Base-by-base conservation (phyloP, 2,329 filamentous ascomycete species). In the Phaeosphaeriaceae sp. region DNA sequence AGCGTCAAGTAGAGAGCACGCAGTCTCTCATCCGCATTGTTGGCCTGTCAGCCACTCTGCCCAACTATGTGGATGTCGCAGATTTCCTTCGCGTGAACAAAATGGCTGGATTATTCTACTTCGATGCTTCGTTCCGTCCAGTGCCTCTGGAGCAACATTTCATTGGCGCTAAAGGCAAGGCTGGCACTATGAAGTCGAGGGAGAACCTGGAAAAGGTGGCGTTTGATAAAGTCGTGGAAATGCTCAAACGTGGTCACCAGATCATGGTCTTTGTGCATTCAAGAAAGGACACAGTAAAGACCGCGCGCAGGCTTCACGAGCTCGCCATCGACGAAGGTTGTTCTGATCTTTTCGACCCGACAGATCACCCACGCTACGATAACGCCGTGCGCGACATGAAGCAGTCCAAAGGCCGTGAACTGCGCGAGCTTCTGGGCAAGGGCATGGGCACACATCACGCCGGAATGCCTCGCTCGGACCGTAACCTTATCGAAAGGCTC, bases 251-350 rank as follows among this genome's bases (percentile, higher is more conserved):
- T 57, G 93, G 91, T n/a, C 95, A 99, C 71, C 95, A 99, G 76
- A 86, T 99, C 65, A 99, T 99, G 96, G 94, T 99, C 0, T 99
- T 99, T 76, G 96, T 99, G 11, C 96, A 99, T 76, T 97, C 94
- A 1, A 86, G 95, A 24, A 93, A 96, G 74, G 96, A 99, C 68
- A 99, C 96, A 0, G 88, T 96, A 65, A 86, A 90, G 61, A 96
- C 94, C 1, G 93, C 95, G 47, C 90, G 91, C 65, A 92, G 90
- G 81, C 82, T 99, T 24, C 88, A 91, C 61, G 89, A 97, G 67
- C 93, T 95, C 82, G 95, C 95, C 1, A 82, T 88, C 2, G 93
- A 98, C 33, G 85, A 96, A 41, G 85, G 88, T 45, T 92, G 90
- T 62, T 81, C 88, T 11, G 91, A 96, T 57, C 83, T 99, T 0